Evolutionary conservation across 2,329 filamentous ascomycete species (phyloP), one percentile per base, ranked within the genome.

Genomic region (Fusarium xylarioides): DNA sequence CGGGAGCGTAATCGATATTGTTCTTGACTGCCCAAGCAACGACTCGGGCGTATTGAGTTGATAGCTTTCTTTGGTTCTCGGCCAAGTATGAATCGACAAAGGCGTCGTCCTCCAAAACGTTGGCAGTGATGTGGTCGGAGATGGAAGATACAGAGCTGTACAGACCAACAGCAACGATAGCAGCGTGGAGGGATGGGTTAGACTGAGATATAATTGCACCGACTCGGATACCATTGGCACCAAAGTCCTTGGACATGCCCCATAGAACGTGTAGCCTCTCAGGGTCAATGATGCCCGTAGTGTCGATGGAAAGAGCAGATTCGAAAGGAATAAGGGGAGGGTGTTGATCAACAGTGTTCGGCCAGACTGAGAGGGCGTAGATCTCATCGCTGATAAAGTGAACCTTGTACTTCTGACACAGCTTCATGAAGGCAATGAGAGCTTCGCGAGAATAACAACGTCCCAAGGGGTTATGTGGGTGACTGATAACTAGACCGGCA

Each of bases 141-240:
- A 87, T 73, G 0, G 83, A 84, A 1, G 86, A 86, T 1, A 82
- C 75, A 42, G 83, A 87, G 34, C 82, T 82, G 70, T 86, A 86
- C 10, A 86, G 72, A 16, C 79, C 78, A 10, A 79, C 79, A 28
- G 77, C 71, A 1, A 81, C 71, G 7, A 87, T 58, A 0, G 85
- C 83, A 4, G 70, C 66, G 47, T 83, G 81, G 1, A 88, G 72
- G 1, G 77, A 71, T 5, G 73, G 55, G 63, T 86, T 88, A 37
- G 80, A 76, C 60, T 86, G 86, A 10, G 85, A 86, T 28, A 88
- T 80, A n/a, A 89, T 78, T 23, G 80, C 82, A 1, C 88, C 88
- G 8, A 89, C 69, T 2, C 88, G 84, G 12, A 90, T 78, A 1
- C 89, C 89, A 46, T 88, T 89, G 26, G 86, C 85, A 30, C 87